Percentiles rank a stretch among this genome's conserved stretches.
Evolutionary conservation across 345 rosid species (phyloP).

Genomic region (Rhodomyrtus tomentosa): DNA sequence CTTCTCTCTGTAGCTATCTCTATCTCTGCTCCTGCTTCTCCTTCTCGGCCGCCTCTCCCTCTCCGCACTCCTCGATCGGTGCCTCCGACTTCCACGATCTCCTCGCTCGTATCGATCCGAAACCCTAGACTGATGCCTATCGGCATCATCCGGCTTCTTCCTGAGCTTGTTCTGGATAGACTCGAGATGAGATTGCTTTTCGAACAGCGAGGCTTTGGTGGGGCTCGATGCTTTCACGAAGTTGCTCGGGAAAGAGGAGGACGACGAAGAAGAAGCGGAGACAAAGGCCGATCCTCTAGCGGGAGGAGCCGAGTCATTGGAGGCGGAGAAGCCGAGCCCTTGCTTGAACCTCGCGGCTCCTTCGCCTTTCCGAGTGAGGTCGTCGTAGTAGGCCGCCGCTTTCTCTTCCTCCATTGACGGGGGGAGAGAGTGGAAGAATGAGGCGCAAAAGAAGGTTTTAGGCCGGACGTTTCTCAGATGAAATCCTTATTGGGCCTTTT

Average conservation of each 20-base stretch:
- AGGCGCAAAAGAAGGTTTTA: not conserved
- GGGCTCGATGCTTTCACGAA: slow-evolving; percentile 79
- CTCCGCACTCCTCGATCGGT: slow-evolving; percentile 20
- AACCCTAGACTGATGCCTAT: slow-evolving; percentile 8
- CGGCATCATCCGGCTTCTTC: slow-evolving; percentile 23
- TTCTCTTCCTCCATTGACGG: slow-evolving; percentile 61
- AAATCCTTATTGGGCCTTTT: not conserved
- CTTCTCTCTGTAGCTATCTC: slow-evolving; percentile 22
- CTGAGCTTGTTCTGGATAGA: slow-evolving; percentile 64
- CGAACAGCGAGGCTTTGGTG: slow-evolving; percentile 24
- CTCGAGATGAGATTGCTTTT: slow-evolving; percentile 52
- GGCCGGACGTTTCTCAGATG: not conserved
- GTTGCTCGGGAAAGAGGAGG: slow-evolving; percentile 55
- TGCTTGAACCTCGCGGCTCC: slow-evolving; percentile 97
- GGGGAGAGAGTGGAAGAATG: not conserved
- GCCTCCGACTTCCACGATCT: not conserved
- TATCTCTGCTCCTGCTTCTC: slow-evolving; percentile 31
- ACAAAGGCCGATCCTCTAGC: slow-evolving; percentile 33
- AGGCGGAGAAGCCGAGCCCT: slow-evolving; percentile 81
- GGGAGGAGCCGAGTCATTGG: slow-evolving; percentile 58
- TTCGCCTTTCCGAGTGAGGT: slow-evolving; percentile 76
- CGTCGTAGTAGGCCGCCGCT: slow-evolving; percentile 75
- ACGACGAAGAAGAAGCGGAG: slow-evolving; percentile 21
- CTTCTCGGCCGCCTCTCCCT: slow-evolving; percentile 24
- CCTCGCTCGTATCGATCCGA: slow-evolving; percentile 4